Base-by-base conservation (phyloP, 768 basidiomycete genomes). In the Kwoniella sp. region DNA sequence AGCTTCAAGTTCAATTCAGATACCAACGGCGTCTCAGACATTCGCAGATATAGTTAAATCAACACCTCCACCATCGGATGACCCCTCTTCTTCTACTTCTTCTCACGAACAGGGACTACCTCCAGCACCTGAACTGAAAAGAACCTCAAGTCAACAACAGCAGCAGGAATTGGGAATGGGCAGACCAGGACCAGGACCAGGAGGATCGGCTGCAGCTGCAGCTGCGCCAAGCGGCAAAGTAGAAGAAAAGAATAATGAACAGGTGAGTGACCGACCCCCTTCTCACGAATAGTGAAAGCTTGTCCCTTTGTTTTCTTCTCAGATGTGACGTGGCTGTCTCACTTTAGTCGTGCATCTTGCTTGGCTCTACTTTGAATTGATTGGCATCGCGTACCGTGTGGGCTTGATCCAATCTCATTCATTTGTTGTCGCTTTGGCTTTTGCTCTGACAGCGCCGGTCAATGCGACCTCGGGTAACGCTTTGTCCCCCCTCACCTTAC, bases 121-220 rank as follows among this genome's bases (percentile, higher is more conserved):
- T 12, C 2, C 13, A 27, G 51, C 60, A 13, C 51, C 52, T 8
- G 52, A 58, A 15, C 47, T 58, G 9, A 53, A 46, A 21, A 17
- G 60, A 27, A 46, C 52, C 24, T n/a, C n/a, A n/a, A 53, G 60
- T 53, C 37, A 51, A 19, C 46, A 50, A 29, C 65, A 67, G 44
- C 65, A 67, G 60, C 55, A 63, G 51, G 65, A 53, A 19, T 27
- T 67, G 7, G 65, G 60, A 6, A 67, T 51, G 30, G 65, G 65
- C 30, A 57, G 58, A 60, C 66, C 66, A 21, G 58, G 49, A 51
- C 22, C 48, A 49, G 48, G 22, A 44, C 40, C 40, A 44, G 17
- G 10, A 44, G 17, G 7, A 33, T 33, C 17, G 40, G 17, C 40
- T 9, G 40, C 10, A 3, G 40, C 3, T 9, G 40, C 40, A 19